A percentile compares a stretch with the other conserved stretches of the same genome.
Conservation (phyloP, 345 rosid genomes). For the Punica granatum region DNA sequence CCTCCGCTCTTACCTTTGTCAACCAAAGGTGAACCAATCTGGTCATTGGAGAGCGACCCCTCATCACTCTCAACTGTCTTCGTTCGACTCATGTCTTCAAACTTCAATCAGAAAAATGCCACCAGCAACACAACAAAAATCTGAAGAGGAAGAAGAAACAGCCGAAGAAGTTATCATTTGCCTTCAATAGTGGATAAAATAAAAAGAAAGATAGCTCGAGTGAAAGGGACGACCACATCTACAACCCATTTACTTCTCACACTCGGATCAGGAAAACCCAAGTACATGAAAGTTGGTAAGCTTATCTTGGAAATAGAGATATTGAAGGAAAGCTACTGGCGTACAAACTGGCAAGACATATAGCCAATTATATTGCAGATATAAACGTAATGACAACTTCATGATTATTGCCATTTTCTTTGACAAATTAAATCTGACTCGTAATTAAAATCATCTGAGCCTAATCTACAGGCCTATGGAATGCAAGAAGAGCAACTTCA, state of each 20-base stretch:
- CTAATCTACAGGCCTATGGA: background rate
- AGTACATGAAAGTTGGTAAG: background rate
- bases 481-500: background rate
- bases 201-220: background rate
- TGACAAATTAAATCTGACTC: background rate
- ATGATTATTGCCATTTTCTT: background rate
- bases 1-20: conserved; percentile 40
- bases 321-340: background rate
- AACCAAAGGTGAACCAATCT: conserved; percentile 40
- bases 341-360: background rate
- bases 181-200: background rate
- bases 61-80: conserved; percentile 60
- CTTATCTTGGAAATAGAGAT: background rate
- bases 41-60: conserved; percentile 41
- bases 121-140: conserved; percentile 30
- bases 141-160: conserved; percentile 15
- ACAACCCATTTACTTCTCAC: background rate
- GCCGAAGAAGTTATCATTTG: background rate
- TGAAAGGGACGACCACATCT: background rate
- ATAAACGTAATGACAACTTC: background rate
- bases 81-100: conserved; percentile 54
- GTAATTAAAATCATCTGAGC: background rate
- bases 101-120: conserved; percentile 25
- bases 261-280: background rate
- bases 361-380: background rate